Conservation (phyloP, 2,329 filamentous ascomycete genomes). For the Pseudocercospora musae region DNA sequence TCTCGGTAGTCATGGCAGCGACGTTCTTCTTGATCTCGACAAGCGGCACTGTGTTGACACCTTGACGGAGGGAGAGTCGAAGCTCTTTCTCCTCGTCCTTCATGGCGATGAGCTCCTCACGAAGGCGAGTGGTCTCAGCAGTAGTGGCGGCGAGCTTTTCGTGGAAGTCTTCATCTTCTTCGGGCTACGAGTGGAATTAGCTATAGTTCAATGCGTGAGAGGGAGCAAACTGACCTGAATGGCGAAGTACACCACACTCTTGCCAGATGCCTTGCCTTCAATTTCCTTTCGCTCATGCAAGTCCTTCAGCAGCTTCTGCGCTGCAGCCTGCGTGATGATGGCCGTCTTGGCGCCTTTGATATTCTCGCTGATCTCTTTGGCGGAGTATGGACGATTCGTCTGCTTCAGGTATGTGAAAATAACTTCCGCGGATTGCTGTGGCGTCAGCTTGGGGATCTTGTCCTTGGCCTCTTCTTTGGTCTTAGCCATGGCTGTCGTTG, state of each 20-base stretch:
- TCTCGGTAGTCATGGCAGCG: slow-evolving; percentile 44
- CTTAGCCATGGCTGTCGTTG: slow-evolving; percentile 28
- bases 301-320: slow-evolving; percentile 61
- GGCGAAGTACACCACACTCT: slow-evolving; percentile 61
- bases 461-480: slow-evolving; percentile 32
- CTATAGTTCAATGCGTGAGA: background rate
- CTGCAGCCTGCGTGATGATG: slow-evolving; percentile 45
- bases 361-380: slow-evolving; percentile 36
- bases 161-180: slow-evolving; percentile 47
- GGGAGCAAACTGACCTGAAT: slow-evolving; percentile 38
- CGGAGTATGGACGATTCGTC: slow-evolving; percentile 35
- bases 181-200: slow-evolving; percentile 41
- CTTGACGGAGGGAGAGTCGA: slow-evolving; percentile 45
- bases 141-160: slow-evolving; percentile 51
- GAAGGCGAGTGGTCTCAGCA: slow-evolving; percentile 46
- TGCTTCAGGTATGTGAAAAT: slow-evolving; percentile 34
- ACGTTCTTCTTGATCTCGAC: slow-evolving; percentile 49
- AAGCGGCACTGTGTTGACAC: slow-evolving; percentile 51
- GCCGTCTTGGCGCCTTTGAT: slow-evolving; percentile 37
- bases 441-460: slow-evolving; percentile 29
- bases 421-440: slow-evolving; percentile 30
- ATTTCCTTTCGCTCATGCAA: slow-evolving; percentile 59
- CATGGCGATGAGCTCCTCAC: slow-evolving; percentile 44
- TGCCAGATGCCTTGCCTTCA: slow-evolving; percentile 56
- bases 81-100: slow-evolving; percentile 49